Evolutionary conservation across 345 rosid genomes (phyloP).

Genomic region (Viola odorata): DNA sequence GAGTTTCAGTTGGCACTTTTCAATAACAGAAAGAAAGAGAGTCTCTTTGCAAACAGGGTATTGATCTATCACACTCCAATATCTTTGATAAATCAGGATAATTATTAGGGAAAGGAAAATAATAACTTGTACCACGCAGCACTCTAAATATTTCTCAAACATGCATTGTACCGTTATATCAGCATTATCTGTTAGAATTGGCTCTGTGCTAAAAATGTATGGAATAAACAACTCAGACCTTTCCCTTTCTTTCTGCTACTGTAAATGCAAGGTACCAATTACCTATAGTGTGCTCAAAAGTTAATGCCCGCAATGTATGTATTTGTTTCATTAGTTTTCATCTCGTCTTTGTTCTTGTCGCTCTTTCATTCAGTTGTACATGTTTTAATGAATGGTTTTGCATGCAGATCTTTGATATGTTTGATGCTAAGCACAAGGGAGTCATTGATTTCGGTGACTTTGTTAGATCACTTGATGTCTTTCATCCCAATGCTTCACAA

Average conservation of each 20-base stretch:
- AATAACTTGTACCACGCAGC: no score
- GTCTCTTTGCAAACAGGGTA: constrained; percentile 94
- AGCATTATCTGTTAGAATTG: no score
- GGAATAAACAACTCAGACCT: background rate
- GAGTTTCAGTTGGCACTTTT: constrained; percentile 94
- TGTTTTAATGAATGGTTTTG: constrained; percentile 7
- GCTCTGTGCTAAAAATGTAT: background rate
- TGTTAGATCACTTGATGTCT: constrained; percentile 79
- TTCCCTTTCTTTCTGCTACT: background rate
- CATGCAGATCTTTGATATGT: constrained; percentile 86
- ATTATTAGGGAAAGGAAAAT: background rate
- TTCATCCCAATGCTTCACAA: constrained; percentile 78
- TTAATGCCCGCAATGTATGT: background rate
- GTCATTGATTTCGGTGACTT: constrained; percentile 93
- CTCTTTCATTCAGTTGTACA: background rate
- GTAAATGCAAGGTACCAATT: background rate
- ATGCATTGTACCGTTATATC: no score
- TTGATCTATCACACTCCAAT: background rate
- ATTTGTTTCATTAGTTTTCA: background rate
- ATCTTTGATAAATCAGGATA: background rate
- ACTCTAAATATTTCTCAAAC: no score
- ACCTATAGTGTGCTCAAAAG: background rate
- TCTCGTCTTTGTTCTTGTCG: background rate
- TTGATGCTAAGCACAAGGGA: constrained; percentile 87
- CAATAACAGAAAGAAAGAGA: constrained; percentile 85